Conservation (phyloP, 2,329 filamentous ascomycete species). For the Penicillium crustosum region DNA sequence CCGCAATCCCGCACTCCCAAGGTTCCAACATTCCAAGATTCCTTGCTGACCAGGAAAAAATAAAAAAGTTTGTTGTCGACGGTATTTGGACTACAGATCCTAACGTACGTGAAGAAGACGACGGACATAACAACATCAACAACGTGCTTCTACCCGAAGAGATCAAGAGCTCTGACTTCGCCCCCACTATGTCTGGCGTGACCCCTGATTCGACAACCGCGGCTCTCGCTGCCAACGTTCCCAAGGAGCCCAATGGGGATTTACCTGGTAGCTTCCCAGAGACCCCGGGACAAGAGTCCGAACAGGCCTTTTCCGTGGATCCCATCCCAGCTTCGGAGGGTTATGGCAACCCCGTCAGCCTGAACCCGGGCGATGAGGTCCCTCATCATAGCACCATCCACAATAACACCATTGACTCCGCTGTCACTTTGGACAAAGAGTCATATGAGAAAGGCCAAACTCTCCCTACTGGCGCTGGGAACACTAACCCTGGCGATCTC, state of each 20-base stretch:
- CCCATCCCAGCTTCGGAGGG: conserved; percentile 60
- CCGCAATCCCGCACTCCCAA: background rate
- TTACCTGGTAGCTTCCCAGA: conserved; percentile 70
- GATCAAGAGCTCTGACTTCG: conserved; percentile 48
- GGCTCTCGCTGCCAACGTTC: conserved; percentile 55
- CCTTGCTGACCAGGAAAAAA: conserved; percentile 7
- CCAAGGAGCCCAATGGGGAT: conserved; percentile 53
- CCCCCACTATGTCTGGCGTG: conserved; percentile 57
- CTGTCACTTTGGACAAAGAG: conserved; percentile 68
- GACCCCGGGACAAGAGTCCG: conserved; percentile 60
- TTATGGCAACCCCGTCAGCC: conserved; percentile 73
- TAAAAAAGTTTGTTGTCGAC: conserved; percentile 84
- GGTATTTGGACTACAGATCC: conserved; percentile 84
- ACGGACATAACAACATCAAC: conserved; percentile 82
- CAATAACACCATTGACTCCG: conserved; percentile 68
- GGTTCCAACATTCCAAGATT: background rate
- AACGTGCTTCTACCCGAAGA: conserved; percentile 81
- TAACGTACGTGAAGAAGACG: conserved; percentile 76
- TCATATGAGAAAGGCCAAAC: conserved; percentile 78
- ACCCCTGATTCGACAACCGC: conserved; percentile 71
- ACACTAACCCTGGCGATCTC: conserved; percentile 32
- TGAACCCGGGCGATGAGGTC: conserved; percentile 77
- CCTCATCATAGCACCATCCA: conserved; percentile 66
- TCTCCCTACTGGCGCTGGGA: conserved; percentile 44
- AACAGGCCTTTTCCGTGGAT: conserved; percentile 48